Evolutionary conservation across 1,284 basidiomycete species (phyloP).

Genomic region (Ceratobasidium sp.): DNA sequence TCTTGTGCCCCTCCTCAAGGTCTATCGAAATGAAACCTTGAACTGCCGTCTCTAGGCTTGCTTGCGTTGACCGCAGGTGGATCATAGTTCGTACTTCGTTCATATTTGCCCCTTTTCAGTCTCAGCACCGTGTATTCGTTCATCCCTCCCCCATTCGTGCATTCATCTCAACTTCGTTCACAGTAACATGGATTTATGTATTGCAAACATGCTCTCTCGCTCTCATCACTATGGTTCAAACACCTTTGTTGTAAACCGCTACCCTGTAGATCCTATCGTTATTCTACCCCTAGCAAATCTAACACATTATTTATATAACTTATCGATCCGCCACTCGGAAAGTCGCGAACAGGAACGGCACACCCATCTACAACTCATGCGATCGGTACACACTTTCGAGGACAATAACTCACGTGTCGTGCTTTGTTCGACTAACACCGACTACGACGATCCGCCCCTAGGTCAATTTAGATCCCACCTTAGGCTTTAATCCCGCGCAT

Average conservation of each 20-base stretch:
- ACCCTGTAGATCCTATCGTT: slow-evolving; percentile 15
- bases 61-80: slow-evolving; percentile 13
- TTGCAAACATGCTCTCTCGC: slow-evolving; percentile 15
- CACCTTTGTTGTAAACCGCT: slow-evolving; percentile 25
- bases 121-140: slow-evolving; percentile 15
- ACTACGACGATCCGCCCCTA: neutral
- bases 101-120: neutral
- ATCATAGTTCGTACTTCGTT: slow-evolving; percentile 18
- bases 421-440: slow-evolving; percentile 3
- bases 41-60: slow-evolving; percentile 15
- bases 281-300: slow-evolving; percentile 15
- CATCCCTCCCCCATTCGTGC: slow-evolving; percentile 2
- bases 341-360: neutral
- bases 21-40: slow-evolving; percentile 41
- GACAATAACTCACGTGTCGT: neutral
- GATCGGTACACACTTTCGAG: neutral
- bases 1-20: slow-evolving; percentile 60
- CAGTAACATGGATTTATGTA: slow-evolving; percentile 32
- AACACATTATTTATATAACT: slow-evolving; percentile 2
- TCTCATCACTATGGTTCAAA: slow-evolving; percentile 17
- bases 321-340: neutral
- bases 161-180: slow-evolving; percentile 32
- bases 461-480: neutral
- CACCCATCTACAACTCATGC: neutral
- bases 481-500: neutral